phyloP scores from a whole-genome alignment of 2,329 filamentous ascomycete genomes.

The Aspergillus intermedius region DNA sequence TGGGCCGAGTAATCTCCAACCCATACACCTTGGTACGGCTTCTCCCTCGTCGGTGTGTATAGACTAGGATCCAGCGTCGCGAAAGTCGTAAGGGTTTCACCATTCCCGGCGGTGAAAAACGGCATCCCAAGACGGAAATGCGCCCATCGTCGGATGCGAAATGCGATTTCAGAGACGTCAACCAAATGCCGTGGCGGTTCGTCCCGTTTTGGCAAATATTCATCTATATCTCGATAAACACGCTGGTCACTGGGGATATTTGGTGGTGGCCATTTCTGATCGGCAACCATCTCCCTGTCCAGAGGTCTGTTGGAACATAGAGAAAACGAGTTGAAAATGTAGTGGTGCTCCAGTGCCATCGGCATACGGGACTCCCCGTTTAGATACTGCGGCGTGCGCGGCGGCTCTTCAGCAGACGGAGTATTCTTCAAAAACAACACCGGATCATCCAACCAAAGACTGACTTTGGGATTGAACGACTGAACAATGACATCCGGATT shows the following conservation, averaged over 20 bases:
- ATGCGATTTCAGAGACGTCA: slow-evolving; percentile 63
- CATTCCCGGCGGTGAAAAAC: slow-evolving; percentile 17
- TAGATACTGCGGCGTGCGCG: slow-evolving; percentile 15
- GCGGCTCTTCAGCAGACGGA: slow-evolving; percentile 3
- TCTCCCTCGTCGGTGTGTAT: slow-evolving; percentile 74
- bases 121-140: slow-evolving; percentile 52
- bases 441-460: slow-evolving; percentile 68
- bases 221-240: slow-evolving; percentile 45
- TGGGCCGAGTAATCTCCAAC: slow-evolving; percentile 84
- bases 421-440: slow-evolving; percentile 52
- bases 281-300: slow-evolving; percentile 30
- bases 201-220: slow-evolving; percentile 38
- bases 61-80: slow-evolving; percentile 66
- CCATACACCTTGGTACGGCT: slow-evolving; percentile 87
- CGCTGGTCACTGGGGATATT: slow-evolving; percentile 59
- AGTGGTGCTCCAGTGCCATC: slow-evolving; percentile 47
- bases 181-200: slow-evolving; percentile 47
- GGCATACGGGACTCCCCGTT: slow-evolving; percentile 46
- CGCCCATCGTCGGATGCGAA: slow-evolving; percentile 71
- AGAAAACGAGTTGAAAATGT: slow-evolving; percentile 61
- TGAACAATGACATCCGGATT: slow-evolving; percentile 63
- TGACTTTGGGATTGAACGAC: slow-evolving; percentile 63
- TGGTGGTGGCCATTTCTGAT: slow-evolving; percentile 68
- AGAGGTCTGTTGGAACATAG: slow-evolving; percentile 50
- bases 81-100: slow-evolving; percentile 52